phyloP scores from a whole-genome alignment of 2,329 filamentous ascomycete species.

The Cryphonectria radicalis region DNA sequence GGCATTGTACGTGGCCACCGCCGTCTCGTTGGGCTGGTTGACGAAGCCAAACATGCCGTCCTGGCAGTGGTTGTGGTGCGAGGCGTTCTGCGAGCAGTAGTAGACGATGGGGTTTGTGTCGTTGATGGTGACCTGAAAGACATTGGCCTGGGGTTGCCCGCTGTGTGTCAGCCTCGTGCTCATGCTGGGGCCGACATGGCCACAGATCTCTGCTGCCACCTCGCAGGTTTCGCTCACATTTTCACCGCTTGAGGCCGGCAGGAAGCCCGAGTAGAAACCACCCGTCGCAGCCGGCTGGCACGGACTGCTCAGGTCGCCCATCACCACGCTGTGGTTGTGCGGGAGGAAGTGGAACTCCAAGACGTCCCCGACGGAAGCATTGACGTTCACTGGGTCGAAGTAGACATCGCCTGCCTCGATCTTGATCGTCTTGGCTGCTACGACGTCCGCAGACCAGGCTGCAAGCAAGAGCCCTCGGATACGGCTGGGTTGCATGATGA shows the following conservation, averaged over 20 bases:
- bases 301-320: constrained; percentile 52
- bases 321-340: constrained; percentile 54
- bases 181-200: background rate
- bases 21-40: constrained; percentile 39
- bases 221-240: constrained; percentile 28
- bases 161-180: background rate
- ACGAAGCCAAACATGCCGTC: constrained; percentile 51
- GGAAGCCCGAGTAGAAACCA: constrained; percentile 54
- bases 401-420: constrained; percentile 46
- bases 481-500: constrained; percentile 2
- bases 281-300: constrained; percentile 47
- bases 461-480: background rate
- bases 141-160: constrained; percentile 34
- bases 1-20: constrained; percentile 34
- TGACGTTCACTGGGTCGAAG: constrained; percentile 49
- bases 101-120: constrained; percentile 48
- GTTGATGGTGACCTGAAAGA: constrained; percentile 48
- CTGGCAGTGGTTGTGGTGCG: constrained; percentile 43
- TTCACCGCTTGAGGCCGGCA: constrained; percentile 39
- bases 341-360: constrained; percentile 58
- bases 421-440: constrained; percentile 35
- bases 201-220: background rate
- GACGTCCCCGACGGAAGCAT: constrained; percentile 50
- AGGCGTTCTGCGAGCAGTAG: constrained; percentile 49
- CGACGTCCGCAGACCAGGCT: constrained; percentile 12